These are phyloP conservation scores for Cystofilobasidium macerans DNA, from an alignment of 768 basidiomycete species.

Conservation along the genomic window DNA sequence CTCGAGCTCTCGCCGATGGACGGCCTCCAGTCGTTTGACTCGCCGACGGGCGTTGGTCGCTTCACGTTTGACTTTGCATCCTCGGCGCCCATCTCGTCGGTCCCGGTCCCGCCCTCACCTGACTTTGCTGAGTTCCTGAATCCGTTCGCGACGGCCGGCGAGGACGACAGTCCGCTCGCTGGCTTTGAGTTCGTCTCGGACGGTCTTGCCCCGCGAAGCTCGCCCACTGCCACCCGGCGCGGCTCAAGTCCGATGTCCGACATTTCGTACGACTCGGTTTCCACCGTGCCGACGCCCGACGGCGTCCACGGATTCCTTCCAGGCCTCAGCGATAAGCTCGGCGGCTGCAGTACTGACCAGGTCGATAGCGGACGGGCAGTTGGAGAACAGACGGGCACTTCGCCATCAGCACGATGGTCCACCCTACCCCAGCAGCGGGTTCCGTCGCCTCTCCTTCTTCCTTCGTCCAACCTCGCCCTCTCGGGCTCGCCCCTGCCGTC, in stretches of 20 bases:
- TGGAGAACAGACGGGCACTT: background rate
- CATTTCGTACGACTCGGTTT: background rate
- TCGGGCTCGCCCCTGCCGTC: background rate
- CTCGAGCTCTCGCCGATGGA: background rate
- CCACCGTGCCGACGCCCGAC: background rate
- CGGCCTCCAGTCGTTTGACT: no score
- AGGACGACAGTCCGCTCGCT: background rate
- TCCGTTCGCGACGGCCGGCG: background rate
- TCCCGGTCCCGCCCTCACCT: background rate
- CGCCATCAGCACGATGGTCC: slow-evolving; percentile 26
- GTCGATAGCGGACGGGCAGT: background rate
- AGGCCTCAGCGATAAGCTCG: background rate
- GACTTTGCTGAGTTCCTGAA: slow-evolving; percentile 3
- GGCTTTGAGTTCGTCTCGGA: slow-evolving; percentile 2
- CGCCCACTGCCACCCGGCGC: background rate
- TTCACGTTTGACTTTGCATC: no score
- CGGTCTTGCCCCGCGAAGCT: background rate
- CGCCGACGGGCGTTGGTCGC: no score
- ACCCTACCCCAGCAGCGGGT: slow-evolving; percentile 23
- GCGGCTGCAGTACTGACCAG: background rate
- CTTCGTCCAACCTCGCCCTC: background rate
- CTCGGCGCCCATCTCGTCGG: slow-evolving; percentile 6
- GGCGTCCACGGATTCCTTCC: background rate
- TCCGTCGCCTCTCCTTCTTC: background rate
- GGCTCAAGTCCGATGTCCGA: background rate